phyloP scores from a whole-genome alignment of 2,329 filamentous ascomycete species.

The Tolypocladium tropicale region DNA sequence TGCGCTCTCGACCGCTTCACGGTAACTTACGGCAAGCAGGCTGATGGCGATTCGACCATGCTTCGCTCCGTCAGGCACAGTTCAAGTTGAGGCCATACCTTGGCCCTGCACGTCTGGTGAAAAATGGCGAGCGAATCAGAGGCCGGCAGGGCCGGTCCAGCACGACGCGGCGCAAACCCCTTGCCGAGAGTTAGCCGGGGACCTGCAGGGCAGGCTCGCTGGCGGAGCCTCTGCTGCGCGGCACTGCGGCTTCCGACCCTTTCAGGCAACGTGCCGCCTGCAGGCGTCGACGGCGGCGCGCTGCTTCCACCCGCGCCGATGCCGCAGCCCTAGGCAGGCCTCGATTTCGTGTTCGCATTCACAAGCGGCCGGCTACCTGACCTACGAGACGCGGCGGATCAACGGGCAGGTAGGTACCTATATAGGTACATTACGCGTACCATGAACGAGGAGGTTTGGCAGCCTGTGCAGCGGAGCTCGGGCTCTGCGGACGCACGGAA shows the following conservation, averaged over 20 bases:
- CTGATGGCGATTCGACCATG: not conserved
- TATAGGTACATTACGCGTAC: too few relatives aligned
- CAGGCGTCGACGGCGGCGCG: too few relatives aligned
- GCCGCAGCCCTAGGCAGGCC: not conserved
- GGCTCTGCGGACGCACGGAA: not conserved
- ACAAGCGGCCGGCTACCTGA: not conserved
- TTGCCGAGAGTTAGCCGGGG: not conserved
- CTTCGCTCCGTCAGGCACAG: not conserved
- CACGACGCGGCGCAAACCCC: not conserved
- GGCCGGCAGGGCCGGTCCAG: not conserved
- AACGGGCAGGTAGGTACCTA: too few relatives aligned
- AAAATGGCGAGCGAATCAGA: slow-evolving; percentile 1
- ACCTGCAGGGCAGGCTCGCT: not conserved
- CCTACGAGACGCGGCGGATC: not conserved
- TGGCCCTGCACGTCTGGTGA: not conserved
- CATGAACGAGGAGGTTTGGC: too few relatives aligned
- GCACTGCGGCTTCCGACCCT: not conserved
- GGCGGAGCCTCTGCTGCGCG: not conserved
- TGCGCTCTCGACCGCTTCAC: not conserved
- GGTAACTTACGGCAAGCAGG: not conserved
- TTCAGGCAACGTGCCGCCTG: not conserved
- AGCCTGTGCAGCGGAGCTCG: not conserved
- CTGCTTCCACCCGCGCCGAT: not conserved
- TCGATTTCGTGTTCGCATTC: not conserved
- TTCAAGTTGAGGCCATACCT: not conserved